Base-by-base conservation (phyloP, 2,329 filamentous ascomycete genomes). In the Ophiostoma montium region DNA sequence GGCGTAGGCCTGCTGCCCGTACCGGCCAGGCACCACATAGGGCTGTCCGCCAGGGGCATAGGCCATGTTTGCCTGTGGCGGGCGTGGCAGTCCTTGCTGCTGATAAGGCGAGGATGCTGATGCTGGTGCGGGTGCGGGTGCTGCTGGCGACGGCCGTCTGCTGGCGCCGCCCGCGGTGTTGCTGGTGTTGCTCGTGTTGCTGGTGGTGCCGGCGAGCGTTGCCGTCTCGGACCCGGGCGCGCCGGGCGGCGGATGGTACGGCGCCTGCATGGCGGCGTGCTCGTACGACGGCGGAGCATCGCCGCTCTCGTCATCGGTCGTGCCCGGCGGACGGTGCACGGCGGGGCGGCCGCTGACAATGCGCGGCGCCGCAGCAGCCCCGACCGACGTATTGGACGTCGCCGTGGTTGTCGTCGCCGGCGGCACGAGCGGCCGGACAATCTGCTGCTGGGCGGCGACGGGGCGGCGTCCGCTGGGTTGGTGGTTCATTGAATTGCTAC, bases 211-310 rank as follows among this genome's bases (percentile, higher is more conserved):
- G 5, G 15, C 21, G 5, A 42, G 39, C 7, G 39, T 44, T 3
- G 51, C 44, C 8, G 44, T 45, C 27, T 50, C 51, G 3, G 51
- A 52, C 8, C 48, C 51, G 2, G 49, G 49, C 9, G 46, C 76
- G 70, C 16, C 74, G 3, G 65, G 58, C 0, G 73, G 72, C 19
- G 75, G 75, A 10, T 69, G 63, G 53, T 76, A 78, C 3, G 71
- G 68, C 9, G 65, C 62, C 47, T 70, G 66, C 49, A 70, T 69
- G 16, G 73, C 68, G 4, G 75, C 73, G 59, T 78, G 72, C 60
- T 78, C 75, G 56, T 78, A 78, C 11, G 72, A 71, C 1, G 75
- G 75, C 38, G 75, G 75, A 6, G 73, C 72, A 30, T 75, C 73
- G 2, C 62, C 73, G 2, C 62, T 60, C 5, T 58, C 64, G 8